Conservation (phyloP, 2,329 filamentous ascomycete species). For the Diaporthe batatas region DNA sequence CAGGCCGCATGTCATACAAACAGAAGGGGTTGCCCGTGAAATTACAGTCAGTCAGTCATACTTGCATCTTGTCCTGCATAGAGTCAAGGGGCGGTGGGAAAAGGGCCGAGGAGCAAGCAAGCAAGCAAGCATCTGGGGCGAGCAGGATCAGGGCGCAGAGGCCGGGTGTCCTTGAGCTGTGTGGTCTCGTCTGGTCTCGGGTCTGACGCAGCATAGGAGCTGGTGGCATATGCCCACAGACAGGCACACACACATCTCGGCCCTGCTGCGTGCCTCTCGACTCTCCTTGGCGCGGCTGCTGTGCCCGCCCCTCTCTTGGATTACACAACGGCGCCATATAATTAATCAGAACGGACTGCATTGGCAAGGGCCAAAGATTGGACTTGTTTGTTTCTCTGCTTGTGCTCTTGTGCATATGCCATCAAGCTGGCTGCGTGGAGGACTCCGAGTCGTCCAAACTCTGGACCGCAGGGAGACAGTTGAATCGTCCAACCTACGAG, state of each 20-base stretch:
- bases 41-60: constrained; percentile 36
- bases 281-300: background rate
- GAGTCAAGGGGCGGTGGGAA: background rate
- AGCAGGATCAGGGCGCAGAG: constrained; percentile 5
- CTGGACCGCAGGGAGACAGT: too few species aligned
- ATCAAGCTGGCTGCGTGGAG: too few species aligned
- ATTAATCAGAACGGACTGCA: constrained; percentile 17
- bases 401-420: too few species aligned
- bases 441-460: too few species aligned
- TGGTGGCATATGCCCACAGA: background rate
- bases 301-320: background rate
- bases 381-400: too few species aligned
- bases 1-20: background rate
- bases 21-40: constrained; percentile 35
- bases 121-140: too few species aligned
- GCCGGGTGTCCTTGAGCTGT: too few species aligned
- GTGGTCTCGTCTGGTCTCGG: background rate
- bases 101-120: constrained; percentile 1
- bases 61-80: constrained; percentile 39
- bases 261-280: constrained; percentile 13
- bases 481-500: too few species aligned
- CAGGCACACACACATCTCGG: background rate
- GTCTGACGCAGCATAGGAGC: background rate
- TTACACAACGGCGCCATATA: constrained; percentile 37
- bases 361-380: background rate